Conservation (phyloP, 2,329 filamentous ascomycete genomes). For the Plectosphaerella sp. region DNA sequence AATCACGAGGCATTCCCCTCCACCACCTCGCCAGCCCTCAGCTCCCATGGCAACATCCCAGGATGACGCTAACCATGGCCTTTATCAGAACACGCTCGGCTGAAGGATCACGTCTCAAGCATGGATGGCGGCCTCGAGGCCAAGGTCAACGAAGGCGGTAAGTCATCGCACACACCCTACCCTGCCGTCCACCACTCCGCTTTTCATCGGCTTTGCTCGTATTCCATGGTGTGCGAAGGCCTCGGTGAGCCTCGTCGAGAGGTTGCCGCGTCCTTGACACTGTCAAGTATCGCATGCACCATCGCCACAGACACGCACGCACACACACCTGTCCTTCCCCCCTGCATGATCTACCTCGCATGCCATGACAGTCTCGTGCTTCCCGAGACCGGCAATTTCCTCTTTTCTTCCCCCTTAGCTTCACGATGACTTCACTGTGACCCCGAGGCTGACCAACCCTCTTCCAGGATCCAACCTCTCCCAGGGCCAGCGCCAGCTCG, state of each 20-base stretch:
- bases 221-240: conserved; percentile 3
- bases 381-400: conserved; percentile 8
- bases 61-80: conserved; percentile 30
- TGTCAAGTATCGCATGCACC: conserved; percentile 8
- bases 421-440: background rate
- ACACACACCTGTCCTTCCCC: conserved; percentile 11
- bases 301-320: conserved; percentile 3
- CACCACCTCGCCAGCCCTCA: conserved; percentile 6
- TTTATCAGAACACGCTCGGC: conserved; percentile 74
- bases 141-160: conserved; percentile 88
- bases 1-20: conserved; percentile 3
- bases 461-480: conserved; percentile 82
- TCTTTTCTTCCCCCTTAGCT: conserved; percentile 1
- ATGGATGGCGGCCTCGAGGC: conserved; percentile 92
- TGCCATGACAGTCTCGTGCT: conserved; percentile 25
- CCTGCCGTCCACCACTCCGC: conserved; percentile 16
- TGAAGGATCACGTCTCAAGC: conserved; percentile 81
- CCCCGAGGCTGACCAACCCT: conserved; percentile 12
- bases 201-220: conserved; percentile 18
- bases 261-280: background rate
- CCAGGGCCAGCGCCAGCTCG: conserved; percentile 88
- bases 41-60: conserved; percentile 1
- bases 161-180: conserved; percentile 29
- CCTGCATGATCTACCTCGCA: conserved; percentile 31
- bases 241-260: conserved; percentile 5